Evolutionary conservation across 2,329 filamentous ascomycete species (phyloP), one percentile per base, ranked within the genome.

Genomic region (Pseudomassariella vexata): DNA sequence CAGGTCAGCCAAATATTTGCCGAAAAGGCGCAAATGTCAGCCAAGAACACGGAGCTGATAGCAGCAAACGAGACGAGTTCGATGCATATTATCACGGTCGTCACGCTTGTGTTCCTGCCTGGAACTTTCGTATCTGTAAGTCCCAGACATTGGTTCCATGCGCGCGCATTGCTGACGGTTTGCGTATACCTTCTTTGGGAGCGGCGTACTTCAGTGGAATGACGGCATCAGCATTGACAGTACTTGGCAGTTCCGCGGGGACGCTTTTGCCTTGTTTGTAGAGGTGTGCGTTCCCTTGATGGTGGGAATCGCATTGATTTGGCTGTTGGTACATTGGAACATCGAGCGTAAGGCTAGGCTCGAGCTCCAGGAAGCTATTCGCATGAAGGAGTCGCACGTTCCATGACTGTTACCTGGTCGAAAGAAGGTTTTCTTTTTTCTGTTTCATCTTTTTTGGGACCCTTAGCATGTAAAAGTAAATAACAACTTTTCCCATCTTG

Each of bases 101-200:
- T 32, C 8, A 26, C 30, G 5, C 30, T 32, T 3, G 20, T 32
- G 2, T 32, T 26, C 9, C 30, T 32, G 9, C 30, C 30, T 2
- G 30, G 30, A n/a, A 32, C 30, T n/a, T 32, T 32, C 25, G 22
- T 32, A 24, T 21, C 30, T 22, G 30, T 32, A 32, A 32, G 30
- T 24, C 25, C 24, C 23, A n/a, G n/a, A n/a, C n/a, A n/a, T n/a
- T 32, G 30, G 22, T 23, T 23, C 20, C 9, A 14, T 14, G 5
- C 19, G 19, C 30, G 22, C 14, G 17, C 19, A 9, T 5, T 26
- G 5, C 9, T 32, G 9, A 25, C 22, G 4, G 30, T 23, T n/a
- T 15, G 14, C 16, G 21, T 32, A 32, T 21, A 32, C 22, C 21
- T 32, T 32, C 21, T 32, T 32, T 17, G 20, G 30, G n/a, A 32